Conservation (phyloP, 2,329 filamentous ascomycete species). For the Fusarium papillatum region DNA sequence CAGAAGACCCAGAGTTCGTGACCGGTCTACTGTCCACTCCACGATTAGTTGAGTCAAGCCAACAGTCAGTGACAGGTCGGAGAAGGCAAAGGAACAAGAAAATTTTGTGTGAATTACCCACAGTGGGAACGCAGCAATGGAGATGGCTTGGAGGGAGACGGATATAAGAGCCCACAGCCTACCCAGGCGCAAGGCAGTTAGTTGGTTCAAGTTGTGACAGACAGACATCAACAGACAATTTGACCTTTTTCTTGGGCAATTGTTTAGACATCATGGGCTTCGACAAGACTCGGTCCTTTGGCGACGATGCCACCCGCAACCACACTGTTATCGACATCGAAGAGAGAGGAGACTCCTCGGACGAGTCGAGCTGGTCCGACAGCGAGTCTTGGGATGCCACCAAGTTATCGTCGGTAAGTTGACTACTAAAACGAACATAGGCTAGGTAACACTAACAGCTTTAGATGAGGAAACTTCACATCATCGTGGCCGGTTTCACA, state of each 20-base stretch:
- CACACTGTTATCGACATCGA: conserved; percentile 5
- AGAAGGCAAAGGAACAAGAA: background rate
- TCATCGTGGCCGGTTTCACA: conserved; percentile 51
- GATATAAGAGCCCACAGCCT: conserved; percentile 6
- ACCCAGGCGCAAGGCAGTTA: background rate
- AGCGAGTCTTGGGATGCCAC: conserved; percentile 44
- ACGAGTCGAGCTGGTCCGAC: conserved; percentile 35
- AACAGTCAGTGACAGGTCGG: conserved; percentile 22
- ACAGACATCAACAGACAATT: background rate
- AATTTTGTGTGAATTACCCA: conserved; percentile 9
- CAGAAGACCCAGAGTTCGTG: conserved; percentile 4
- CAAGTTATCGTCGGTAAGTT: conserved; percentile 46
- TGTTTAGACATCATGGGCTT: conserved; percentile 19
- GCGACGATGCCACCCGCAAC: conserved; percentile 16
- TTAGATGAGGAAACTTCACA: conserved; percentile 48
- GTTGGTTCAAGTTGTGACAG: background rate
- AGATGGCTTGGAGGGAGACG: conserved; percentile 11
- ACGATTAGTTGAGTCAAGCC: conserved; percentile 15
- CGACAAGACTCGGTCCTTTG: conserved; percentile 16
- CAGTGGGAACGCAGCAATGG: conserved; percentile 23
- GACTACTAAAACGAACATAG: background rate
- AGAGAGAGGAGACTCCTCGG: conserved; percentile 33
- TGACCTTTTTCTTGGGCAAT: background rate
- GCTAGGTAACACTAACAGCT: conserved; percentile 6
- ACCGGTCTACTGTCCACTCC: conserved; percentile 7